Evolutionary conservation across 108 stramenopile genomes (phyloP).

Genomic region (Nitzschia inconspicua): DNA sequence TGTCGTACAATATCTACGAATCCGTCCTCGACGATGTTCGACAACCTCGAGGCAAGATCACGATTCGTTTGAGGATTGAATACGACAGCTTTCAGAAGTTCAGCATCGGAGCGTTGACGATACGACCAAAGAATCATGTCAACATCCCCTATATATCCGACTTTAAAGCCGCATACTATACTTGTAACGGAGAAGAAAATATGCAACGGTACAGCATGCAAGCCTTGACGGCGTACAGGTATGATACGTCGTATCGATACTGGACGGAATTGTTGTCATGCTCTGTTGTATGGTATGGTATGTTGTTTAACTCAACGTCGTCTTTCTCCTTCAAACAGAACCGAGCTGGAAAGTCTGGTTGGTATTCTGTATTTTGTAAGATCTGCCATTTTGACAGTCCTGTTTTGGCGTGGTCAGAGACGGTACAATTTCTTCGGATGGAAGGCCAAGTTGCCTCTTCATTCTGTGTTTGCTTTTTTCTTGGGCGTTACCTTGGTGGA

Average conservation of each 20-base stretch:
- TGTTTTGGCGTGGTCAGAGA: conserved; percentile 44
- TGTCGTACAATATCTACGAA: conserved; percentile 36
- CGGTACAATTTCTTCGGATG: conserved; percentile 4
- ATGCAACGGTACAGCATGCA: conserved; percentile 28
- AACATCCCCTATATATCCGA: conserved; percentile 44
- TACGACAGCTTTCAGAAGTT: conserved; percentile 36
- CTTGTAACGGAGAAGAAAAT: conserved; percentile 44
- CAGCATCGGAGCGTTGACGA: conserved; percentile 22
- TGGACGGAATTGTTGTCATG: too few relatives aligned
- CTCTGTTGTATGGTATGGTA: too few relatives aligned
- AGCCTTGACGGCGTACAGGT: conserved; percentile 15
- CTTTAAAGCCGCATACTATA: conserved; percentile 40
- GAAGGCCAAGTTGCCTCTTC: conserved; percentile 36
- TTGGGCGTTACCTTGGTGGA: conserved; percentile 39
- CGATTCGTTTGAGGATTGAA: conserved; percentile 43
- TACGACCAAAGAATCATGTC: conserved; percentile 38
- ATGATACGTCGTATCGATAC: too few relatives aligned
- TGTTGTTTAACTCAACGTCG: too few relatives aligned
- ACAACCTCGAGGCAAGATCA: conserved; percentile 16
- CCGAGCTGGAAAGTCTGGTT: conserved; percentile 24
- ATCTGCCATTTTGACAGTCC: conserved; percentile 35
- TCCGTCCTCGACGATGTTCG: conserved; percentile 18
- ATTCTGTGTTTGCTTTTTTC: conserved; percentile 46
- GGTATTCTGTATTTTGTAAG: conserved; percentile 27
- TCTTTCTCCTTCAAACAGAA: too few relatives aligned